Percentiles rank a stretch among this genome's conserved stretches.
Conservation (phyloP, 129 eudicot species). For the Flaveria trinervia region DNA sequence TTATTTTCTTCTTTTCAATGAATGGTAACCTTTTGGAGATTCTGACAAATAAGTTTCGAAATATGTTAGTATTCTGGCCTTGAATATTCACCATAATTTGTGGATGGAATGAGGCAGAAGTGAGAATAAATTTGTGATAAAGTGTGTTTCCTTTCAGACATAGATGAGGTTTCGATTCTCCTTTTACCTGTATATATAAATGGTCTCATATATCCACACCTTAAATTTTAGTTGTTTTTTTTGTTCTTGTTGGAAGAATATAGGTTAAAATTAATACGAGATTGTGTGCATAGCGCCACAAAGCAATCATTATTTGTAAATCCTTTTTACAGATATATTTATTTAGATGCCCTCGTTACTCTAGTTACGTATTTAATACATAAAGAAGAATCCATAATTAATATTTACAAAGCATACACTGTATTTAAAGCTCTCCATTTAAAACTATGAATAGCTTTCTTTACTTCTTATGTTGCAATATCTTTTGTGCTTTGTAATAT, state of each 20-base stretch:
- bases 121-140: neutral
- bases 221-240: neutral
- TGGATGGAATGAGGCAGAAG: neutral
- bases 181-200: neutral
- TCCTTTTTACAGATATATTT: neutral
- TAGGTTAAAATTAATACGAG: neutral
- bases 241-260: neutral
- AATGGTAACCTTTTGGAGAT: neutral
- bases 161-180: neutral
- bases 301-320: neutral
- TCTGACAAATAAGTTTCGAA: neutral
- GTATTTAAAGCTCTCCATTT: neutral
- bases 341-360: neutral
- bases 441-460: slow-evolving; percentile 5
- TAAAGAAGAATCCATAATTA: too few species aligned
- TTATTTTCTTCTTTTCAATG: neutral
- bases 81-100: neutral
- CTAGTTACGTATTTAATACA: too few species aligned
- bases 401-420: neutral
- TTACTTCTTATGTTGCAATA: slow-evolving; percentile 10
- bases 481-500: slow-evolving; percentile 3
- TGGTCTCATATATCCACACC: neutral
- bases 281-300: neutral
- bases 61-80: neutral
- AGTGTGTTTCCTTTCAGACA: neutral